phyloP scores from a whole-genome alignment of 768 basidiomycete genomes.

The Mycena vulgaris region DNA sequence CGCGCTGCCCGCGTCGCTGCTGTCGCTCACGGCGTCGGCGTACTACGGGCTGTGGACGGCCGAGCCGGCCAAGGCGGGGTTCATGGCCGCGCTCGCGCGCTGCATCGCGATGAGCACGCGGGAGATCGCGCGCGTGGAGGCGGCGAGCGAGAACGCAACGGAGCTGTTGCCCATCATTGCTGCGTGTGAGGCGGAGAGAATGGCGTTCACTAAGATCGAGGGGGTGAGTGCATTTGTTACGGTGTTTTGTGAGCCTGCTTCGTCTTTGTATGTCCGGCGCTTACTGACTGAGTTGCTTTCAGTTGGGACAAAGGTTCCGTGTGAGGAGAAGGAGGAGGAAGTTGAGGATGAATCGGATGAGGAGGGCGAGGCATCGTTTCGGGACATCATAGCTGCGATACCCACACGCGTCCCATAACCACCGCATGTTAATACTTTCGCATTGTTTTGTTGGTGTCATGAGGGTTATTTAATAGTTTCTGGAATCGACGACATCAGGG shows the following conservation, averaged over 20 bases:
- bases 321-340: too few species aligned
- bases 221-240: constrained; percentile 18
- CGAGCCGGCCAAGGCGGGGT: constrained; percentile 32
- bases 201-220: constrained; percentile 20
- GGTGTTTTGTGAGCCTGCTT: constrained; percentile 31
- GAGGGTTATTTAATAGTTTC: not conserved
- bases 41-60: constrained; percentile 43
- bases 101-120: constrained; percentile 30
- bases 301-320: constrained; percentile 24
- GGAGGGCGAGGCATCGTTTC: constrained; percentile 22
- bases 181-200: constrained; percentile 23
- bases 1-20: constrained; percentile 41
- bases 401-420: constrained; percentile 13
- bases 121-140: constrained; percentile 33
- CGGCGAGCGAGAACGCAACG: constrained; percentile 4
- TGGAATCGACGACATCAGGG: too few species aligned
- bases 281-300: not conserved
- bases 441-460: not conserved
- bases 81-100: constrained; percentile 36
- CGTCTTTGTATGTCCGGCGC: not conserved
- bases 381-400: constrained; percentile 25
- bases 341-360: constrained; percentile 8
- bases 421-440: not conserved
- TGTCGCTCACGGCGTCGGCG: constrained; percentile 39
- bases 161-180: constrained; percentile 23